Evolutionary conservation across 192 early-diverging fungal genomes (phyloP).

Genomic region (Linnemannia hyalina): DNA sequence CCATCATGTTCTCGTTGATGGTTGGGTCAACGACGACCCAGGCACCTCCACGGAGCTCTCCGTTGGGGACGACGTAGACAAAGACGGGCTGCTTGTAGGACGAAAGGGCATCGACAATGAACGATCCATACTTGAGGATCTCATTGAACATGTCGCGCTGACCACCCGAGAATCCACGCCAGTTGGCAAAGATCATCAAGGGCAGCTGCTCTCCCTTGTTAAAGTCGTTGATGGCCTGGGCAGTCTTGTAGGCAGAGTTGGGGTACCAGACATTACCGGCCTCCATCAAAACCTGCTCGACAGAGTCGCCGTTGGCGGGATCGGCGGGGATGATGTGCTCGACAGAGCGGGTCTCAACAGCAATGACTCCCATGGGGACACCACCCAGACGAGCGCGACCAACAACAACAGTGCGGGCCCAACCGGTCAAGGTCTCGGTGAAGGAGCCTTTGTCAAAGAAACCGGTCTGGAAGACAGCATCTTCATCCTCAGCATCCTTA

Average conservation of each 20-base stretch:
- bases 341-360: conserved; percentile 95
- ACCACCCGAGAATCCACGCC: conserved; percentile 99
- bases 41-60: conserved; percentile 97
- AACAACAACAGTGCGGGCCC: conserved; percentile 96
- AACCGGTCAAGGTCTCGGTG: conserved; percentile 95
- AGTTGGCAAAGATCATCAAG: conserved; percentile 99
- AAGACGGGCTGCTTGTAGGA: conserved; percentile 98
- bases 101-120: conserved; percentile 97
- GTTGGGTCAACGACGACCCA: conserved; percentile 98
- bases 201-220: conserved; percentile 99
- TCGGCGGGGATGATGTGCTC: conserved; percentile 95
- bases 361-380: conserved; percentile 96
- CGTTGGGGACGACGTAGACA: conserved; percentile 93
- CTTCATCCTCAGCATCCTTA: conserved; percentile 71
- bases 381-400: conserved; percentile 96
- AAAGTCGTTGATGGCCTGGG: conserved; percentile 98
- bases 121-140: conserved; percentile 96
- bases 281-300: conserved; percentile 90
- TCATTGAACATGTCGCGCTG: conserved; percentile 99
- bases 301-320: conserved; percentile 91
- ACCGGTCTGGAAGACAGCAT: conserved; percentile 78
- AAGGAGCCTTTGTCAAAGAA: conserved; percentile 99
- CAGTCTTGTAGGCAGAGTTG: conserved; percentile 99
- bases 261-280: conserved; percentile 99
- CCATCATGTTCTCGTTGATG: conserved; percentile 98